These are phyloP conservation scores for Dittrichia graveolens DNA, from an alignment of 129 eudicot genomes.

Conservation along the genomic window DNA sequence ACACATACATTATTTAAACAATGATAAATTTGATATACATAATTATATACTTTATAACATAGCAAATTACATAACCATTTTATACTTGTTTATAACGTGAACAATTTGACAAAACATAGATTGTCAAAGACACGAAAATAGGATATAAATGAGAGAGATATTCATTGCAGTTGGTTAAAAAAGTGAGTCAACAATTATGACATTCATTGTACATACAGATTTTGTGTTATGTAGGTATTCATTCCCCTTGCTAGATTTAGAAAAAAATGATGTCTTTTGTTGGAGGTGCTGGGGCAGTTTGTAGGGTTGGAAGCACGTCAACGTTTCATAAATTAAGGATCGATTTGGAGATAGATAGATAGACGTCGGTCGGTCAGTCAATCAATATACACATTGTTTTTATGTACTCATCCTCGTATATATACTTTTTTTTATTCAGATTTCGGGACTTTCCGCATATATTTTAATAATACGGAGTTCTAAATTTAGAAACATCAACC, in stretches of 20 bases:
- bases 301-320: constrained; percentile 40
- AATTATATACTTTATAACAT: too few species aligned
- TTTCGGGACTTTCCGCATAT: not conserved
- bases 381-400: constrained; percentile 32
- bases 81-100: too few species aligned
- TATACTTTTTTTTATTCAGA: not conserved
- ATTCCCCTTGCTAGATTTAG: not conserved
- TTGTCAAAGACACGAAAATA: too few species aligned
- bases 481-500: constrained; percentile 1
- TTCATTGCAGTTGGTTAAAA: too few species aligned
- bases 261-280: constrained; percentile 1
- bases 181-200: too few species aligned
- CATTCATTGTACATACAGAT: too few species aligned
- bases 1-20: too few species aligned
- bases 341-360: constrained; percentile 25
- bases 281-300: constrained; percentile 24
- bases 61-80: too few species aligned
- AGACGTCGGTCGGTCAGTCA: constrained; percentile 31
- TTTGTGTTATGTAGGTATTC: too few species aligned
- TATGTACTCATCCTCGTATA: not conserved
- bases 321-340: constrained; percentile 18
- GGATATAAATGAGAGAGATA: too few species aligned
- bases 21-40: too few species aligned
- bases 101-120: too few species aligned
- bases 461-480: constrained; percentile 6